Evolutionary conservation across 2,329 filamentous ascomycete genomes (phyloP), one percentile per base, ranked within the genome.

Genomic region (Penicillium sp.): DNA sequence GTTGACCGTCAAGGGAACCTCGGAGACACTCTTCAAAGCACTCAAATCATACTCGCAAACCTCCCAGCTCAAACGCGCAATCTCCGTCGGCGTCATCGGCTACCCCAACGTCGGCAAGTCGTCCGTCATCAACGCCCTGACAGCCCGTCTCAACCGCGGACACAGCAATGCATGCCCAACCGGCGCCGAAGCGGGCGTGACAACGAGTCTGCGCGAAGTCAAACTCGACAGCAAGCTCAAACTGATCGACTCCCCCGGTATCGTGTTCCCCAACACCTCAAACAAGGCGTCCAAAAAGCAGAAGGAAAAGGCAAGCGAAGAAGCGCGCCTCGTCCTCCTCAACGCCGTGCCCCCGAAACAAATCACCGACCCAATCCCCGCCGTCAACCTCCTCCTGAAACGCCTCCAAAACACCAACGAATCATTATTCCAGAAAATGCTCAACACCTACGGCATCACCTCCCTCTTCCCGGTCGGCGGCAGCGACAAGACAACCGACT

Each of bases 31-130:
- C 9, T 91, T 97, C 80, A 90, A 87, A 66, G 90, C 92, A 0
- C 83, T 97, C 60, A 97, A 97, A 79, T 87, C 90, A 45, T 97
- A 89, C 69, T 90, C 92, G 9, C 52, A 59, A 24, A 87, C 90
- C 57, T 83, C 83, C 59, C 87, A 95, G 70, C 79, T 97, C 63
- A 96, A 96, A 81, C 88, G 92, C 56, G 88, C 91, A 53, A 85
- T 96, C 66, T 92, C 90, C 20, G 92, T 97, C 59, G 92, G 92
- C 62, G 90, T 97, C 60, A 95, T 97, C 65, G 92, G 92, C 26
- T 97, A 96, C 73, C 92, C 92, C 66, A 97, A 97, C 71, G 92
- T 96, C 59, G 92, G 92, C 70, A 97, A 97, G 79, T 96, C 91
- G 26, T 96, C 91, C 51, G 91, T 97, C 66, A 96, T 97, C 81